Base-by-base conservation (phyloP, 1,139 yeast species). In the Diutina mesorugosa region DNA sequence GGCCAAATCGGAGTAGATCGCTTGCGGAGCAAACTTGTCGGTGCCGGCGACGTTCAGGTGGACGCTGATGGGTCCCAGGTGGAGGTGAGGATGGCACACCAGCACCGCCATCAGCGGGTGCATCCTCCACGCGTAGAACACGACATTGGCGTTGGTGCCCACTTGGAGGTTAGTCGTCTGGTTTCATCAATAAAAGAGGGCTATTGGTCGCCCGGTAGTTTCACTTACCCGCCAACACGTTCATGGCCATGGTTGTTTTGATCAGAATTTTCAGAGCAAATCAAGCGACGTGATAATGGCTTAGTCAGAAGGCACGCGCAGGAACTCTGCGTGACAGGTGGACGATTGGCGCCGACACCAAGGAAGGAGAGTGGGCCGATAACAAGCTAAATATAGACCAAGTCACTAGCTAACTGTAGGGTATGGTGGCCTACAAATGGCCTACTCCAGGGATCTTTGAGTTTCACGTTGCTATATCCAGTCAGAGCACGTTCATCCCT, bases 121-220 rank as follows among this genome's bases (percentile, higher is more conserved):
- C 46, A 61, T 51, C 21, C 62, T 57, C 63, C 63, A 60, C 4
- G 62, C 61, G 56, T 61, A 61, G 58, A 60, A 61, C 28, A 60
- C 56, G 56, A 61, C 57, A 61, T 55, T 64, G 60, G 55, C 77
- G 72, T 56, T 61, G 58, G 59, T 65, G 67, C 59, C 62, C 46
- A 59, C 61, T 59, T 6, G 47, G 41, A 46, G 46, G 56, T 55
- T 58, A 59, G 61, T 60, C 32, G 47, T 21, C 26, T 21, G 2
- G 3, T 3, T 21, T 21, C 26, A 21, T 21, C 26, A 21, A 21
- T 18, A 18, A 18, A 18, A 1, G 18, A 2, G 18, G 55, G 10
- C 14, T 28, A 2, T 21, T 21, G 1, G 26, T 21, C 4, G 26
- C 26, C 26, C 3, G 3, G 4, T 21, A 4, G 26, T 4, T 38